phyloP scores from a whole-genome alignment of 306 rosid species.

The Pterocarpus macrocarpus region DNA sequence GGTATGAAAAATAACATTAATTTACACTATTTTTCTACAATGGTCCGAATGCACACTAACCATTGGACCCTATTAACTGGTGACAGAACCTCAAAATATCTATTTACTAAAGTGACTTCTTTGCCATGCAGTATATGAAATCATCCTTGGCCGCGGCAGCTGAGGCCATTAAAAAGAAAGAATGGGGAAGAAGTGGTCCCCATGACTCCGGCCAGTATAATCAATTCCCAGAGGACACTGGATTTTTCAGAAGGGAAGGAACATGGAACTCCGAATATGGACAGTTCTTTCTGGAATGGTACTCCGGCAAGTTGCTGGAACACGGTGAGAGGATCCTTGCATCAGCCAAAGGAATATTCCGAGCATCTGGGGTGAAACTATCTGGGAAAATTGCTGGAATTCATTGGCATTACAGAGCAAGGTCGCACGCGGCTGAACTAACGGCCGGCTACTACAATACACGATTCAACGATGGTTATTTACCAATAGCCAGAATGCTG shows the following conservation, averaged over 20 bases:
- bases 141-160: slow-evolving; percentile 83
- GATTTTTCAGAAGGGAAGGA: slow-evolving; percentile 83
- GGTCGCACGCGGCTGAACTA: slow-evolving; percentile 94
- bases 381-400: slow-evolving; percentile 93
- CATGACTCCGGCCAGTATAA: slow-evolving; percentile 89
- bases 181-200: slow-evolving; percentile 90
- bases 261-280: slow-evolving; percentile 90
- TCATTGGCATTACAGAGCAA: slow-evolving; percentile 63
- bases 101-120: slow-evolving; percentile 44
- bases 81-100: slow-evolving; percentile 27
- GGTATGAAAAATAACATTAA: slow-evolving; percentile 53
- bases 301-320: slow-evolving; percentile 69
- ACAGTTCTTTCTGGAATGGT: slow-evolving; percentile 86
- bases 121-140: slow-evolving; percentile 78
- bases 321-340: slow-evolving; percentile 81
- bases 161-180: slow-evolving; percentile 67
- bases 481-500: slow-evolving; percentile 73
- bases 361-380: slow-evolving; percentile 74
- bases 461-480: slow-evolving; percentile 72
- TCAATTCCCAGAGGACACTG: slow-evolving; percentile 89
- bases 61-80: background rate
- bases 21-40: background rate
- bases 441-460: slow-evolving; percentile 95
- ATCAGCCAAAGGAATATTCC: slow-evolving; percentile 77
- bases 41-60: slow-evolving; percentile 8